Percentiles rank a stretch among this genome's conserved stretches.
phyloP scores from a whole-genome alignment of 306 rosid genomes.

The Sphenostylis stenocarpa region DNA sequence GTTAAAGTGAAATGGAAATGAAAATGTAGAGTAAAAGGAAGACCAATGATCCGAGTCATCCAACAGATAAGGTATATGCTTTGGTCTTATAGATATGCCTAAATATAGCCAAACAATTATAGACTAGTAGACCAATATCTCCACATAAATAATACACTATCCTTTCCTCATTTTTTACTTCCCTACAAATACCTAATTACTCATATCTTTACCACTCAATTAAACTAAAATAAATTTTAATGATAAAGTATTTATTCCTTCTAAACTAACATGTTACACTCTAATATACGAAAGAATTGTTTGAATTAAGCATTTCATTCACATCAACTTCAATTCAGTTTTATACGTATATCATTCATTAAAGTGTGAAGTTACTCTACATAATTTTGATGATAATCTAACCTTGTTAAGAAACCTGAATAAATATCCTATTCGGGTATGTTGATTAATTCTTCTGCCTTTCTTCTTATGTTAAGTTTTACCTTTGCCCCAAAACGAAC shows the following conservation, averaged over 20 bases:
- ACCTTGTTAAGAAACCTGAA: background rate
- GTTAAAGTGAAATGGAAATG: conserved; percentile 17
- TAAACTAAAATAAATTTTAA: no score
- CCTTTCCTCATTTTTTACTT: background rate
- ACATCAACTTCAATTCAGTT: background rate
- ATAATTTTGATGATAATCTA: background rate
- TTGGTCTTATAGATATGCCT: conserved; percentile 22
- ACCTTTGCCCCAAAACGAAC: background rate
- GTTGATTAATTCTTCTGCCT: background rate
- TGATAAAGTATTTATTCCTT: no score
- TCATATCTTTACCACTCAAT: no score
- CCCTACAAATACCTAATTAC: no score
- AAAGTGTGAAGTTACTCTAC: background rate
- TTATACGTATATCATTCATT: background rate
- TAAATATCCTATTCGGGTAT: background rate
- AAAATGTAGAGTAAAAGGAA: background rate
- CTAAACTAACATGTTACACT: background rate
- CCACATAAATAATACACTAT: background rate
- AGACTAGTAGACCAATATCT: background rate
- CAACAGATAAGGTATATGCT: conserved; percentile 18
- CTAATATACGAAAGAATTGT: background rate
- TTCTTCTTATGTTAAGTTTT: background rate
- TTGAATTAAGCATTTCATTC: background rate
- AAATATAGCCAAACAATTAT: background rate
- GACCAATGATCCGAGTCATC: background rate